Percentiles rank a stretch among this genome's conserved stretches.
Evolutionary conservation across 2,329 filamentous ascomycete species (phyloP).

Genomic region (Ophiostoma ulmi): DNA sequence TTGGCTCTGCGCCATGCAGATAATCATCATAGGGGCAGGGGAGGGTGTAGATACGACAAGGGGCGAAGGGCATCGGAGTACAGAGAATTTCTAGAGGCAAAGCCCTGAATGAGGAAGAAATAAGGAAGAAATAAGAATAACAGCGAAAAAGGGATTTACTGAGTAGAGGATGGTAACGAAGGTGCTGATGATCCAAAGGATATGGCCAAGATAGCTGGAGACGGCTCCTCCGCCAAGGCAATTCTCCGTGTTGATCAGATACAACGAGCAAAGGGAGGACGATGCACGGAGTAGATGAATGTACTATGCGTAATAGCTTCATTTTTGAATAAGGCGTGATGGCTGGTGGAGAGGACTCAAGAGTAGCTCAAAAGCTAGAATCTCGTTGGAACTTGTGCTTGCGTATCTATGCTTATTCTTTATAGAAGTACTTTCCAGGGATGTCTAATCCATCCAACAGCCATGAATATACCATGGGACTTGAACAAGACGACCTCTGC

Average conservation of each 20-base stretch:
- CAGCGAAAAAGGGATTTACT: too few species aligned
- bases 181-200: not conserved
- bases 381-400: not conserved
- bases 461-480: not conserved
- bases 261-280: not conserved
- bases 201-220: not conserved
- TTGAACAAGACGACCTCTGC: not conserved
- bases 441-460: not conserved
- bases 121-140: too few species aligned
- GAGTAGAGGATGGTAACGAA: too few species aligned
- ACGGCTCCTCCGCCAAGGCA: not conserved
- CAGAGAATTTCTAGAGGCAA: too few species aligned
- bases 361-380: too few species aligned
- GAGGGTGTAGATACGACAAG: not conserved
- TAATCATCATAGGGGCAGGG: slow-evolving; percentile 6
- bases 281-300: not conserved
- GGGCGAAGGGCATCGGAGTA: not conserved
- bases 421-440: not conserved
- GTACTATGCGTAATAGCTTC: not conserved
- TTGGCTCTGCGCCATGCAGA: not conserved
- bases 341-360: not conserved
- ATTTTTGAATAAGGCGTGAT: not conserved
- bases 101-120: too few species aligned
- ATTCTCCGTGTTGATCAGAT: not conserved
- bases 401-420: not conserved